Evolutionary conservation across 2,329 filamentous ascomycete genomes (phyloP), one percentile per base, ranked within the genome.

Genomic region (Fusarium luffae): DNA sequence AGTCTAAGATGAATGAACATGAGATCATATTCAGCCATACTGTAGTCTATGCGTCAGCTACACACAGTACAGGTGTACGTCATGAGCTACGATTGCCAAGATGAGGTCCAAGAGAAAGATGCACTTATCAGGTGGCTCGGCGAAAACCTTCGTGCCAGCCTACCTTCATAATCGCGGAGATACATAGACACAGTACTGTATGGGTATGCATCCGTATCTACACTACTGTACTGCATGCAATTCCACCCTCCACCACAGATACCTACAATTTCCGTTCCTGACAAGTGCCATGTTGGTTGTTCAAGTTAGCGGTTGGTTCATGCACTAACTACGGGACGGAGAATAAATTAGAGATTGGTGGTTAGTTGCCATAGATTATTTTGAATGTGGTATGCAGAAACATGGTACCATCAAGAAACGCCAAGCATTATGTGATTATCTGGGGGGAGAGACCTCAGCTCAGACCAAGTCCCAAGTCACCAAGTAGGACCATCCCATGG

Each of bases 391-490:
- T 48, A 56, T 43, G 37, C 23, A 48, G 34, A 52, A 50, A 56
- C 40, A 52, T 52, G 27, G 21, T 25, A 44, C 43, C 42, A 42
- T 63, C 23, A 32, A 46, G 40, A 58, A 43, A 52, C 43, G 54
- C 49, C 58, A 58, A 68, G 42, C 49, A 27, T 51, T 51, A 68
- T 46, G 37, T 62, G 43, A 66, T 41, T 47, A 30, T 65, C 40
- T 19, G 40, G 37, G 16, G 21, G 34, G 32, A 63, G 43, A 55
- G 54, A 46, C 54, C 50, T 71, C 68, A 81, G 18, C 50, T 71
- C 68, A 81, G 18, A 86, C 82, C 69, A 89, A 71, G 19, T 85
- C 82, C 86, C 86, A 89, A 62, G 79, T 78, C 49, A 82, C 79
- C 30, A 84, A 77, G 46, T 80, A 80, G n/a, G 76, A 74, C 79